phyloP scores from a whole-genome alignment of 345 rosid species.

The Eucalyptus curtisii region DNA sequence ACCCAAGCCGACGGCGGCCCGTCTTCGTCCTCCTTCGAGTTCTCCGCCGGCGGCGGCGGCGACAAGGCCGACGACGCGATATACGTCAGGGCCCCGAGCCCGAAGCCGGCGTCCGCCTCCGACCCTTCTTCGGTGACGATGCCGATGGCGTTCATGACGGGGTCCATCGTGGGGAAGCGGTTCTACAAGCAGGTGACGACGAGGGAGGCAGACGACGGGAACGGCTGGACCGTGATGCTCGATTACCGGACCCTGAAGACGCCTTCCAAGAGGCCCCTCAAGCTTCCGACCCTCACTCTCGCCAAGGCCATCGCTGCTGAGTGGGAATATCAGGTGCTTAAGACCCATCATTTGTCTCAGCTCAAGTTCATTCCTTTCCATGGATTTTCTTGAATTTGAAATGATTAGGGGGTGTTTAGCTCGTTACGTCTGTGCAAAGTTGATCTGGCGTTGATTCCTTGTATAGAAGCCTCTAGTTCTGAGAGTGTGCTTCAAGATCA shows the following conservation, averaged over 20 bases:
- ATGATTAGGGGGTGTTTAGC: neutral
- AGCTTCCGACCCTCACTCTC: constrained; percentile 61
- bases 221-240: constrained; percentile 93
- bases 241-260: constrained; percentile 91
- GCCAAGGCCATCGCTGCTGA: constrained; percentile 93
- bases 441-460: neutral
- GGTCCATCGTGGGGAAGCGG: constrained; percentile 80
- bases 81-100: constrained; percentile 25
- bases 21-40: constrained; percentile 34
- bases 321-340: constrained; percentile 86
- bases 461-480: neutral
- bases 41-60: neutral
- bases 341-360: neutral
- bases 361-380: neutral
- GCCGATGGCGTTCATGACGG: constrained; percentile 92
- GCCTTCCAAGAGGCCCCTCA: constrained; percentile 74
- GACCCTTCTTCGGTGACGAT: constrained; percentile 50
- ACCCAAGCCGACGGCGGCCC: constrained; percentile 10
- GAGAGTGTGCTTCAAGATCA: neutral
- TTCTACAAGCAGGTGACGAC: constrained; percentile 74
- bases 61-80: constrained; percentile 20
- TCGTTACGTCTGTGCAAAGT: neutral
- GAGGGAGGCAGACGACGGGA: constrained; percentile 82
- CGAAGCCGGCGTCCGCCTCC: neutral
- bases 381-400: neutral